Base-by-base conservation (phyloP, 176 grass and related monocot species). In the Carex cristatella region DNA sequence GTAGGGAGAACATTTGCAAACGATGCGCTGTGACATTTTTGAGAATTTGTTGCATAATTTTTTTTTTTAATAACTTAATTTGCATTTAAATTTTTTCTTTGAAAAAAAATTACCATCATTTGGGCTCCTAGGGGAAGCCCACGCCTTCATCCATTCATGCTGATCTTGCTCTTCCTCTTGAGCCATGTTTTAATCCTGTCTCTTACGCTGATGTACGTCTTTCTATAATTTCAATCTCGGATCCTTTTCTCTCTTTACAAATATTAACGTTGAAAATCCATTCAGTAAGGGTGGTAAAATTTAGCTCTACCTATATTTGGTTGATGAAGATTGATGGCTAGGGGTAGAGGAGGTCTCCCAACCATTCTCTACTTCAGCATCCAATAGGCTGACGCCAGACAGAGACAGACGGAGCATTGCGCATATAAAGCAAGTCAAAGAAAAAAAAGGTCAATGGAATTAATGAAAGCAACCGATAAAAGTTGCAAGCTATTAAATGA, bases 281-380 rank as follows among this genome's bases (percentile, higher is more conserved):
- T 78, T 23, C 57, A 3, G 77, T 48, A 70, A 32, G 15, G 40
- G 64, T 15, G 70, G 78, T 15, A 35, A 28, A 61, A 42, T 84
- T 56, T 46, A 23, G 66, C 14, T 57, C 1, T 46, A 19, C 69
- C 88, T 90, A 90, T 91, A 49, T 85, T 73, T 63, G 85, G 74
- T 55, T 57, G 12, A 55, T 37, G 10, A 51, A 35, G 83, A 65
- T 87, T 87, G 77, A 87, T 91, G 87, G 89, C 75, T 58, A 73
- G 38, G 38, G 42, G 53, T 64, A 65, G 84, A 27, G 62, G 54
- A 88, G 55, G 28, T 10, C 49, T 83, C 80, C 53, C 69, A 84
- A 70, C 18, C 86, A 64, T 46, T 81, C 7, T 77, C 13, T 35
- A 46, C 8, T 18, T 79, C 18, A 79, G 27, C 67, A 80, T 77